Conservation (phyloP, 139 green algal species). For the Coelastrella sp. region DNA sequence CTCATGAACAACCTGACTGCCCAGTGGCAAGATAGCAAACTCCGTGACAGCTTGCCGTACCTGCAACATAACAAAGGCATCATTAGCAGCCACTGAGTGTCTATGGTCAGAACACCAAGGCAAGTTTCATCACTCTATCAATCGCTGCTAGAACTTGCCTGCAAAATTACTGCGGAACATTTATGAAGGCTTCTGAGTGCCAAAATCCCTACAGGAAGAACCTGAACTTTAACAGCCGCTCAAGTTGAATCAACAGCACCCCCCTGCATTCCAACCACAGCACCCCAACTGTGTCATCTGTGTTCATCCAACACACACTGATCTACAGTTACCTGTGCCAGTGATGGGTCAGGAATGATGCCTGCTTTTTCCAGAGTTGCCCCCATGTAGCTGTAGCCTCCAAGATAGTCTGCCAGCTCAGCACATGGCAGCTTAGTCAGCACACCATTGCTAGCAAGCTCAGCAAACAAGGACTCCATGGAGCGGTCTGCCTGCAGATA, state of each 20-base stretch:
- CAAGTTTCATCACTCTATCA: no score
- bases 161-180: no score
- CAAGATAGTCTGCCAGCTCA: slow-evolving; percentile 68
- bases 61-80: no score
- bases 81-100: no score
- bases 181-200: no score
- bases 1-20: slow-evolving; percentile 72
- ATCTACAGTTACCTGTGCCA: slow-evolving; percentile 77
- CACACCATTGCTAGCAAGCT: slow-evolving; percentile 86
- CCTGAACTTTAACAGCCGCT: background rate
- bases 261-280: no score
- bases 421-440: slow-evolving; percentile 45
- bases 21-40: slow-evolving; percentile 86
- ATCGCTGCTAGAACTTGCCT: no score
- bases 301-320: no score
- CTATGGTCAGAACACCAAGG: no score
- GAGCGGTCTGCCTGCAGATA: slow-evolving; percentile 77
- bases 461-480: slow-evolving; percentile 88
- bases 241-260: no score
- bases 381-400: slow-evolving; percentile 61
- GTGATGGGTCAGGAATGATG: slow-evolving; percentile 75
- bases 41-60: slow-evolving; percentile 83
- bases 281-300: no score
- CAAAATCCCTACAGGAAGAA: no score
- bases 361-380: slow-evolving; percentile 68